Base-by-base conservation (phyloP, 2,329 filamentous ascomycete species). In the Fusarium buharicum region DNA sequence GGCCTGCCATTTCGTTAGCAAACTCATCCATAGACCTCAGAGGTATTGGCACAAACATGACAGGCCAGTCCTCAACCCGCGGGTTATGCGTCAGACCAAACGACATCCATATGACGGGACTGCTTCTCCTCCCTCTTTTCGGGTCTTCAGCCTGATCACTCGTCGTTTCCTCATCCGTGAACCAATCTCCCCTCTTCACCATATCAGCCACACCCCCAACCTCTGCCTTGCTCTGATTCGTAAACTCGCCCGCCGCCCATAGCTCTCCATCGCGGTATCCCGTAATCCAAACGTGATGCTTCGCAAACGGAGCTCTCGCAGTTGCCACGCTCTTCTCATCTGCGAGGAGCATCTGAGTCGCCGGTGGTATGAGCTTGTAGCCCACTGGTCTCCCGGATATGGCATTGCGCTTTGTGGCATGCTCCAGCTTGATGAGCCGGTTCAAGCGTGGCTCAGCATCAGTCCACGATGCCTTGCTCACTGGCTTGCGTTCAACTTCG, bases 401-500 rank as follows among this genome's bases (percentile, higher is more conserved):
- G 2, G 69, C 68, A 57, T 86, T 86, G 50, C 72, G 76, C 61
- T 77, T 77, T 13, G 62, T 69, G 11, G 74, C 65, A 62, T 82
- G 82, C 67, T 85, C 77, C 27, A 86, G 68, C 59, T 81, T 81
- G 59, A 85, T 73, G 12, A 77, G 68, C 4, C 83, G 77, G 65
- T 87, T 87, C 39, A 81, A 73, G 7, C 73, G 70, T 0, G 84
- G 84, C 57, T 83, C 83, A 1, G 85, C 82, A 47, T 86, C 83
- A 5, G 84, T 73, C 50, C 80, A 82, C 1, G 75, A 72, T 0
- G 84, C 81, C 28, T 73, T 75, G 16, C 78, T 75, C 16, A 88
- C 74, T 4, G 73, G 66, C 0, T 76, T 77, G 39, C 84, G 81
- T 37, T 77, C 75, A 39, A 88, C 73, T 55, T 84, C 77, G 75